Evolutionary conservation across 2,329 filamentous ascomycete genomes (phyloP).

Genomic region (Phialemoniopsis sp.): DNA sequence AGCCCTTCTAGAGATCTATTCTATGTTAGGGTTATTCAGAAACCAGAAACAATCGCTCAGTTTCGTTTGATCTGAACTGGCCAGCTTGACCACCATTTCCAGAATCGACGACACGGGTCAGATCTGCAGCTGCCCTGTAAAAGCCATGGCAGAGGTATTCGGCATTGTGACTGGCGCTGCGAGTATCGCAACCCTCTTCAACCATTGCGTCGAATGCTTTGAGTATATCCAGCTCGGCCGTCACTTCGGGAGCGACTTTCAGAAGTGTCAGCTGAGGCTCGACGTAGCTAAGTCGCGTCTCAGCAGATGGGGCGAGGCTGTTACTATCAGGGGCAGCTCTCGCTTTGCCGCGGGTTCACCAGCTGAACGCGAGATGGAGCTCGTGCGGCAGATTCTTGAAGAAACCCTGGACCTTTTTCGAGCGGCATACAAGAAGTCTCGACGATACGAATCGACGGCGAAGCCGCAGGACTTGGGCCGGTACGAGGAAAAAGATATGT

Average conservation of each 20-base stretch:
- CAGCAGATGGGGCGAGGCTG: conserved; percentile 26
- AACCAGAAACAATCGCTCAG: too few relatives aligned
- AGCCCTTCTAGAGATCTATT: too few relatives aligned
- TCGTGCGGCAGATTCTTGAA: conserved; percentile 14
- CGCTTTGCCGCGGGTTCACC: conserved; percentile 11
- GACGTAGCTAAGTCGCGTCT: conserved; percentile 23
- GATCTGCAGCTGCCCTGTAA: too few relatives aligned
- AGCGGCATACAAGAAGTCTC: conserved; percentile 12
- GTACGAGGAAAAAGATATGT: conserved; percentile 2
- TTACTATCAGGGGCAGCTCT: conserved; percentile 16
- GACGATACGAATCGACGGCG: conserved; percentile 13
- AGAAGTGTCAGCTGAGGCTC: conserved; percentile 23
- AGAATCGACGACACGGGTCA: too few relatives aligned
- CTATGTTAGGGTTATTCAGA: too few relatives aligned
- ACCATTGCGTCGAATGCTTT: conserved; percentile 32
- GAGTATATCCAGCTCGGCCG: conserved; percentile 31
- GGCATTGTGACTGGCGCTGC: conserved; percentile 19
- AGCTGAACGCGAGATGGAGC: conserved; percentile 7
- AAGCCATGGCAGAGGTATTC: conserved; percentile 18
- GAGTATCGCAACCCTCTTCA: conserved; percentile 28
- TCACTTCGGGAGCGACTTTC: conserved; percentile 25
- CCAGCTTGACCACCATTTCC: too few relatives aligned
- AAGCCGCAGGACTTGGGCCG: conserved; percentile 3
- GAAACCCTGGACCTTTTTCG: conserved; percentile 19
- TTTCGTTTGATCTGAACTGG: too few relatives aligned